Evolutionary conservation across 73 alveolate species (phyloP).

Genomic region (Paramecium octaurelia): DNA sequence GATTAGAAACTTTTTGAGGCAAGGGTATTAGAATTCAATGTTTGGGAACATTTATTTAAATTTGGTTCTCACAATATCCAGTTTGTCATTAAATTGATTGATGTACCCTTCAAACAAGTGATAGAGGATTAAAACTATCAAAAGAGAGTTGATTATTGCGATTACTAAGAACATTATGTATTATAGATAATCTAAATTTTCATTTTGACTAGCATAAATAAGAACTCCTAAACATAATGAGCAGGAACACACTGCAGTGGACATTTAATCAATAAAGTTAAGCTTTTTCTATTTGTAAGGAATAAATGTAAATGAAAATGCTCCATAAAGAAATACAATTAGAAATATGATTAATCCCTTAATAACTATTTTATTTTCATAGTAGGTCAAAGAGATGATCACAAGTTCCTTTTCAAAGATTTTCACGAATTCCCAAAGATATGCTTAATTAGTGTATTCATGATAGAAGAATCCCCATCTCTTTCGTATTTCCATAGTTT

Average conservation of each 20-base stretch:
- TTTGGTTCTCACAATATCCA: background rate
- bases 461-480: constrained; percentile 28
- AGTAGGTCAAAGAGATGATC: background rate
- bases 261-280: background rate
- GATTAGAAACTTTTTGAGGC: background rate
- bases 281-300: background rate
- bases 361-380: background rate
- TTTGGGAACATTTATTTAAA: background rate
- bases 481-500: background rate
- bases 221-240: background rate
- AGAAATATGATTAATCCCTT: background rate
- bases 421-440: constrained; percentile 29
- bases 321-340: background rate
- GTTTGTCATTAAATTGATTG: background rate
- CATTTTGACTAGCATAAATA: background rate
- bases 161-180: background rate
- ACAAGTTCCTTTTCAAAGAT: constrained; percentile 11
- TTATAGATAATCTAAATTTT: background rate
- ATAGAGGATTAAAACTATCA: background rate
- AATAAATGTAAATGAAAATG: background rate
- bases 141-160: background rate
- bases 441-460: background rate
- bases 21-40: background rate
- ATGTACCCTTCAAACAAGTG: background rate
- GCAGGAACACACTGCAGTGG: background rate